Conservation (phyloP, 2,329 filamentous ascomycete genomes). For the Aspergillus viridinutans region DNA sequence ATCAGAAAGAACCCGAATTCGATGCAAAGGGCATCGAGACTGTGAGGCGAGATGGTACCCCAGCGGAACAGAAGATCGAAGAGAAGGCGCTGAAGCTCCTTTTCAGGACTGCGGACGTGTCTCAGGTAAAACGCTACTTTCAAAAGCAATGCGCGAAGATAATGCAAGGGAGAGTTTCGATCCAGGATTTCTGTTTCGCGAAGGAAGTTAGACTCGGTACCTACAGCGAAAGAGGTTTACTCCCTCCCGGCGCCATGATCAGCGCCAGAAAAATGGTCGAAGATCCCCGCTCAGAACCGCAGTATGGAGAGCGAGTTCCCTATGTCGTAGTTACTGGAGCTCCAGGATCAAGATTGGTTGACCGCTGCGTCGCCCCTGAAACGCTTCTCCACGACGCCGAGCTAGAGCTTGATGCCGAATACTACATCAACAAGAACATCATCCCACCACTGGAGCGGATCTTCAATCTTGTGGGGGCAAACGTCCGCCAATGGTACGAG, state of each 20-base stretch:
- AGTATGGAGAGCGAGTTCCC: constrained; percentile 91
- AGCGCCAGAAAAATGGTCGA: constrained; percentile 80
- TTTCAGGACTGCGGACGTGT: constrained; percentile 85
- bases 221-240: constrained; percentile 74
- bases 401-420: constrained; percentile 82
- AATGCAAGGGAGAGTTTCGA: constrained; percentile 78
- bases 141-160: constrained; percentile 88
- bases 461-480: constrained; percentile 92
- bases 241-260: constrained; percentile 84
- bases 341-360: constrained; percentile 77
- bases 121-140: constrained; percentile 84
- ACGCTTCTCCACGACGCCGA: constrained; percentile 72
- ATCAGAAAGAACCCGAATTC: constrained; percentile 77
- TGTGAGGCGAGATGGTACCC: constrained; percentile 88
- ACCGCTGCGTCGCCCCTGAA: constrained; percentile 86
- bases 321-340: constrained; percentile 90
- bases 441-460: constrained; percentile 94
- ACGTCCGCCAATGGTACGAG: constrained; percentile 86
- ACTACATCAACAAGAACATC: constrained; percentile 94
- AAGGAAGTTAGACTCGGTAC: constrained; percentile 85
- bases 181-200: constrained; percentile 96
- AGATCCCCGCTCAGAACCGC: constrained; percentile 81
- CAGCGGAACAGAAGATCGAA: constrained; percentile 93
- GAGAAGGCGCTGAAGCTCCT: constrained; percentile 85
- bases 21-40: constrained; percentile 99